Evolutionary conservation across 495 filamentous ascomycete species (phyloP).

Genomic region (Pyrenopolyporus hunteri): DNA sequence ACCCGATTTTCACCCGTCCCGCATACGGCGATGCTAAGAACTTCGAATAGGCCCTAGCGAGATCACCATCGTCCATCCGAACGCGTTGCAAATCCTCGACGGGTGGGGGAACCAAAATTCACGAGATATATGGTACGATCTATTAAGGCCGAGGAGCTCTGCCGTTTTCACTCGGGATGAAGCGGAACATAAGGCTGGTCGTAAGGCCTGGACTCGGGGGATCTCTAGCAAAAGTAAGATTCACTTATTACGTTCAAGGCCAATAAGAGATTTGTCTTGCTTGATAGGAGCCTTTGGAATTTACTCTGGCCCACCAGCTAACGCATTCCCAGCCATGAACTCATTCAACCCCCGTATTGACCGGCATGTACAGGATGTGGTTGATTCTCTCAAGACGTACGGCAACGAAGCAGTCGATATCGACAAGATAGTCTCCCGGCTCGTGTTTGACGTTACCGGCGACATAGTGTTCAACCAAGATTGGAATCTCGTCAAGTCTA

Average conservation of each 20-base stretch:
- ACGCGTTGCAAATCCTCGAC: slow-evolving; percentile 40
- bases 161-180: slow-evolving; percentile 48
- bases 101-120: slow-evolving; percentile 43
- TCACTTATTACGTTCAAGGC: no score
- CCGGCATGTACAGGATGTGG: no score
- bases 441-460: slow-evolving; percentile 4
- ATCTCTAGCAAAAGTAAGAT: slow-evolving; percentile 38
- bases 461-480: slow-evolving; percentile 5
- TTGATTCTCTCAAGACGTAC: slow-evolving; percentile 1
- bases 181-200: slow-evolving; percentile 38
- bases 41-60: slow-evolving; percentile 41
- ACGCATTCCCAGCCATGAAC: slow-evolving; percentile 11
- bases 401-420: slow-evolving; percentile 1
- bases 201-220: slow-evolving; percentile 44
- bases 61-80: slow-evolving; percentile 43
- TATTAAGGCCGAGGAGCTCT: slow-evolving; percentile 46
- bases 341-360: slow-evolving; percentile 25
- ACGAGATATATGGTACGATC: slow-evolving; percentile 57
- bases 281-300: no score
- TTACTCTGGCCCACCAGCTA: not conserved
- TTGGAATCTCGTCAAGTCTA: not conserved
- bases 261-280: no score
- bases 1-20: not conserved
- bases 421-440: slow-evolving; percentile 20
- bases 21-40: not conserved